Conservation (phyloP, 768 basidiomycete species). For the Pulveroboletus sp. region DNA sequence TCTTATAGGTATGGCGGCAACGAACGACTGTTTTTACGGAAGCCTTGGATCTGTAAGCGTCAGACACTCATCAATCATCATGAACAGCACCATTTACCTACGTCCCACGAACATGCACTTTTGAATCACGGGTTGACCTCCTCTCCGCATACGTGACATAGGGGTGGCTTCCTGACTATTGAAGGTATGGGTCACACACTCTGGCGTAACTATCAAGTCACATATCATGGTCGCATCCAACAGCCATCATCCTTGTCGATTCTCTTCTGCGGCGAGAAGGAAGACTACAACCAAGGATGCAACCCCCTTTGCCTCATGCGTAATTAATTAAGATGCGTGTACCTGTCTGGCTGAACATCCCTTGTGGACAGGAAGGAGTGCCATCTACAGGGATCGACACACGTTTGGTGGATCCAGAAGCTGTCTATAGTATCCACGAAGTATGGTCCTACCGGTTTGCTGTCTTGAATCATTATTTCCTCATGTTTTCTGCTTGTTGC, state of each 20-base stretch:
- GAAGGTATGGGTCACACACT: constrained; percentile 13
- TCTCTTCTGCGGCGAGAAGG: neutral
- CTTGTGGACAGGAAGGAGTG: neutral
- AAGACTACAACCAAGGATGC: neutral
- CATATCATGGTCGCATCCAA: neutral
- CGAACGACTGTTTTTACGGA: too few relatives aligned
- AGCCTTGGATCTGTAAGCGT: too few relatives aligned
- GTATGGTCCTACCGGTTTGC: too few relatives aligned
- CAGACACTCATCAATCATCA: too few relatives aligned
- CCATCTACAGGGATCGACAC: neutral
- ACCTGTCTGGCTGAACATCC: neutral
- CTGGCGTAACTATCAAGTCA: constrained; percentile 8
- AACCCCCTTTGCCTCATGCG: neutral
- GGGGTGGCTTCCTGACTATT: too few relatives aligned
- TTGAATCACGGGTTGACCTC: constrained; percentile 11
- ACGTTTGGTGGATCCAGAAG: neutral
- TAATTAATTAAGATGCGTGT: neutral
- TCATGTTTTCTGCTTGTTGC: neutral
- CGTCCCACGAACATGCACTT: too few relatives aligned
- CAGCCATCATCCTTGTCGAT: neutral
- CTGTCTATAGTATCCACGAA: neutral
- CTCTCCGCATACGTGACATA: too few relatives aligned
- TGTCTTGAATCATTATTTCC: neutral
- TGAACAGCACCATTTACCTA: too few relatives aligned
- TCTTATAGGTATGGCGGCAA: too few relatives aligned